phyloP scores from a whole-genome alignment of 2,329 filamentous ascomycete genomes.

The Fusarium sp. region DNA sequence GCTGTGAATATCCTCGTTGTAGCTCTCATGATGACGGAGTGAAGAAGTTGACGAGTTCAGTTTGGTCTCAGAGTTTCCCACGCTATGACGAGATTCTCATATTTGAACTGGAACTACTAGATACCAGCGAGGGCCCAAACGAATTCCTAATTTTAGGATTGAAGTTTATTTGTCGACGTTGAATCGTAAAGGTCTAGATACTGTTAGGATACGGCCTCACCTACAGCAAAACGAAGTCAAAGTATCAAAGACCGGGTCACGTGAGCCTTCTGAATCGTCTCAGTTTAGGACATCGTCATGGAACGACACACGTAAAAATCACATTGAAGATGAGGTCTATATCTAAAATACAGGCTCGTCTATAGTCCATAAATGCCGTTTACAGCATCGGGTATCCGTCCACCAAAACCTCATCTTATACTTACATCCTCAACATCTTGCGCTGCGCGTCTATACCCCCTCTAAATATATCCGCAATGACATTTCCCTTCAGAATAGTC shows the following conservation, averaged over 20 bases:
- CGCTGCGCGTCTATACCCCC: slow-evolving; percentile 71
- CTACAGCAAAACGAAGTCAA: slow-evolving; percentile 13
- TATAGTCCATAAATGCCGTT: background rate
- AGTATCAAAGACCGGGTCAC: slow-evolving; percentile 30
- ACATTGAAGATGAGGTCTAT: background rate
- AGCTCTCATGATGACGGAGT: slow-evolving; percentile 11
- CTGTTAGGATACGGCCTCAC: too few species aligned
- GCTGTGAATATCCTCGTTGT: slow-evolving; percentile 10
- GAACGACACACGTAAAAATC: background rate
- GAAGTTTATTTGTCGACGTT: too few species aligned
- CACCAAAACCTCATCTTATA: background rate
- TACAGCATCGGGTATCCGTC: slow-evolving; percentile 28
- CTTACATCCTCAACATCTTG: slow-evolving; percentile 61
- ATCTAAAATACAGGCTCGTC: slow-evolving; percentile 4
- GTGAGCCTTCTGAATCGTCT: slow-evolving; percentile 26
- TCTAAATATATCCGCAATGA: slow-evolving; percentile 77
- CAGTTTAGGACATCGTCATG: background rate
- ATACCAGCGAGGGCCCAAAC: background rate
- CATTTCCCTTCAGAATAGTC: slow-evolving; percentile 73
- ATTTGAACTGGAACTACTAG: background rate
- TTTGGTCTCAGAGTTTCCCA: background rate
- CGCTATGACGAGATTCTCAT: background rate
- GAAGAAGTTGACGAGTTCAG: background rate
- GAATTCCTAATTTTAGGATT: accelerated
- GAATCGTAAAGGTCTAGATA: too few species aligned